Conservation (phyloP, 495 filamentous ascomycete genomes). For the Usnea hakonensis region DNA sequence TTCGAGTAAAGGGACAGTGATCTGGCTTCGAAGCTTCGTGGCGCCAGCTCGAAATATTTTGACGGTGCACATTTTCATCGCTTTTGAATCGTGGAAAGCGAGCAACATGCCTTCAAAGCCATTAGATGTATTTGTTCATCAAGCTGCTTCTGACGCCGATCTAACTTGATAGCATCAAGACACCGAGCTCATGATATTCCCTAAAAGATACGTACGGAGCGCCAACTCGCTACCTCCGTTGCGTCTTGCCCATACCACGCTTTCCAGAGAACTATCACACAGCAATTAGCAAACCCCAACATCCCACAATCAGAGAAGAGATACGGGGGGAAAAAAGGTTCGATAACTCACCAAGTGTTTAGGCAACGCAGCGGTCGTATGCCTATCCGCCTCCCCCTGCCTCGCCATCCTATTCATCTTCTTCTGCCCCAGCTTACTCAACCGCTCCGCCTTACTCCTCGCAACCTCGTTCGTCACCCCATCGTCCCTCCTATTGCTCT, state of each 20-base stretch:
- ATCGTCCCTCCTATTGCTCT: constrained; percentile 73
- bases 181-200: neutral
- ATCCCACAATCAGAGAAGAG: neutral
- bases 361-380: constrained; percentile 68
- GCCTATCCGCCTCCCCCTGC: constrained; percentile 92
- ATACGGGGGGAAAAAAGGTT: neutral
- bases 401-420: constrained; percentile 98
- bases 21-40: neutral
- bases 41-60: neutral
- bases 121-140: neutral
- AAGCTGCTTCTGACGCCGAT: neutral
- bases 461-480: constrained; percentile 55
- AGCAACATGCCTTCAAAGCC: neutral
- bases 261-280: constrained; percentile 46
- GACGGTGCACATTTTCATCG: neutral
- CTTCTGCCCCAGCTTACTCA: constrained; percentile 85
- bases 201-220: neutral
- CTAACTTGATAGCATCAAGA: neutral
- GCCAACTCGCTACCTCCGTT: constrained; percentile 38
- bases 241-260: constrained; percentile 51
- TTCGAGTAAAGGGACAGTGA: no score
- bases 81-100: neutral
- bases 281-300: constrained; percentile 18
- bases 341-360: constrained; percentile 90
- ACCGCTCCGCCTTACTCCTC: constrained; percentile 71